Evolutionary conservation across 2,329 filamentous ascomycete genomes (phyloP).

Genomic region (Ophiostoma himal-ulmi): DNA sequence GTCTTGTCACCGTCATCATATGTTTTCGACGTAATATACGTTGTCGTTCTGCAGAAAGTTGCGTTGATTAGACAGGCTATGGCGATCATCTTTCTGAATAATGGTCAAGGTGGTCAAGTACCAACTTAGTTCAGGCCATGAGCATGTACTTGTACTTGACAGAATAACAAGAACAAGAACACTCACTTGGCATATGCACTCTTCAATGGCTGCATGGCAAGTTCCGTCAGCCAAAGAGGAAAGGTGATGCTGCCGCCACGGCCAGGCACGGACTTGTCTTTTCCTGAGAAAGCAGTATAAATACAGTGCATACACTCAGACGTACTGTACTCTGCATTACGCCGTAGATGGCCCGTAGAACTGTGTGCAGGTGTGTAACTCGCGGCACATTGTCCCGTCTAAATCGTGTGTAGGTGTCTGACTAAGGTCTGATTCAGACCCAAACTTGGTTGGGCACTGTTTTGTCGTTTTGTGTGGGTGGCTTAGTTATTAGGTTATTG

Average conservation of each 20-base stretch:
- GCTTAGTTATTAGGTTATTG: neutral
- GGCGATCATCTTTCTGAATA: too few species aligned
- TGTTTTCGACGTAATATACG: too few species aligned
- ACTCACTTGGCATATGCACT: neutral
- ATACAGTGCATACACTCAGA: neutral
- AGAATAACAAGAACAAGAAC: too few species aligned
- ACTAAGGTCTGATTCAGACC: neutral
- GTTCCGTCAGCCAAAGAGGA: constrained; percentile 4
- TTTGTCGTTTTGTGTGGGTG: neutral
- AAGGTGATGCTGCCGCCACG: neutral
- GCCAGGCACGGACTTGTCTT: too few species aligned
- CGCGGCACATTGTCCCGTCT: neutral
- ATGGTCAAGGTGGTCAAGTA: too few species aligned
- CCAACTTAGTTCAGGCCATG: too few species aligned
- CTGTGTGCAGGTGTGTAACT: neutral
- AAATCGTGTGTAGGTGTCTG: neutral
- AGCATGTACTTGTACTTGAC: too few species aligned
- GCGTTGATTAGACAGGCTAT: too few species aligned
- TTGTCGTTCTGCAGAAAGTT: too few species aligned
- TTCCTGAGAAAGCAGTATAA: neutral
- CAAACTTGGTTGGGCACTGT: neutral
- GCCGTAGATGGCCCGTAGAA: constrained; percentile 1
- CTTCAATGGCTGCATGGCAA: neutral
- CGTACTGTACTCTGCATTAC: neutral
- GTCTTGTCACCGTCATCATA: neutral